Evolutionary conservation across 768 basidiomycete species (phyloP), one percentile per base, ranked within the genome.

Genomic region (Leccinum imitatum): DNA sequence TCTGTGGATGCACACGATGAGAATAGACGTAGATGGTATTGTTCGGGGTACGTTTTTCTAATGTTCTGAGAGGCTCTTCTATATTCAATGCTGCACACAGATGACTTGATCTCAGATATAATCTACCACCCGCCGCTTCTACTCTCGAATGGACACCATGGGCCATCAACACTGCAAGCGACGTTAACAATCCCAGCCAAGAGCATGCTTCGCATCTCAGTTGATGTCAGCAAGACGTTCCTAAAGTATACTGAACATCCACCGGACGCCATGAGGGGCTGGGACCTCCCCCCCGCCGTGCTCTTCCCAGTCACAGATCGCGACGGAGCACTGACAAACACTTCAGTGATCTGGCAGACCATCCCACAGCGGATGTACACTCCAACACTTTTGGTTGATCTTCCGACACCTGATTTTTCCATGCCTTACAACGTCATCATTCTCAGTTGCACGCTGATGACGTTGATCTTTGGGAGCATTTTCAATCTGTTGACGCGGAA

Each of bases 341-440:
- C 11, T 15, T 68, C 61, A 9, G 31, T 21, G 37, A 25, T 14
- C 0, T 46, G 10, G 7, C 41, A 17, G 13, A 62, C 53, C 23
- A 64, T 73, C 51, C 71, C 55, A 3, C 48, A 59, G 44, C 67
- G 87, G 50, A 81, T 97, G 50, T 96, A 96, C 73, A 94, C 93
- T 2, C 80, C 85, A 0, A 82, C 87, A 9, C 80, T 96, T 25
- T 84, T 98, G 39, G 85, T 95, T 50, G 93, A 95, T 72, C 83
- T 97, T n/a, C 90, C 96, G n/a, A 94, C 93, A 37, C 97, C 96
- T 0, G 97, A 98, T 73, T 98, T 98, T 72, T 95, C 92, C 73
- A 98, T 98, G 97, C 97, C 97, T 1, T 98, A 98, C 78, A 99
- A 98, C 76, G 96, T 98, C 51, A 98, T 98, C 75, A 98, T 98